Evolutionary conservation across 257 asterid genomes (phyloP).

Genomic region (Solanum sitiens): DNA sequence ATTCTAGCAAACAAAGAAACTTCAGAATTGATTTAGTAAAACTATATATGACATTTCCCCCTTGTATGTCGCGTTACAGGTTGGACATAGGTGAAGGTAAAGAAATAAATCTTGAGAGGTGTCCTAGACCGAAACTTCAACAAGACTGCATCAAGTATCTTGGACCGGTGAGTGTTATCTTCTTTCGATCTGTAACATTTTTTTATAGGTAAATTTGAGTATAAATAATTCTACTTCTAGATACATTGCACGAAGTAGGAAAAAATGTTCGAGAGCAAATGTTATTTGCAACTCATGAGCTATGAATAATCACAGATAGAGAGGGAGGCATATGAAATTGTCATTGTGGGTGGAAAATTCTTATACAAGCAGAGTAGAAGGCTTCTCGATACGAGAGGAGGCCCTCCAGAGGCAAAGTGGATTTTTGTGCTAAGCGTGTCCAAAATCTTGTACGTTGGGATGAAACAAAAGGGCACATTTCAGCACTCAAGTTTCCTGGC

Average conservation of each 20-base stretch:
- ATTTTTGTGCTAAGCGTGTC: slow-evolving; percentile 74
- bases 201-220: neutral
- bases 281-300: neutral
- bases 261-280: neutral
- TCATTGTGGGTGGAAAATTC: slow-evolving; percentile 41
- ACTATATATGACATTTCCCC: neutral
- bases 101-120: slow-evolving; percentile 65
- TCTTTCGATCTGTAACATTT: neutral
- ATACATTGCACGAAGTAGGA: neutral
- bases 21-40: neutral
- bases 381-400: slow-evolving; percentile 52
- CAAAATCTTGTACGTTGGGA: slow-evolving; percentile 52
- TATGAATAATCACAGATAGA: slow-evolving; percentile 34
- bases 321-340: slow-evolving; percentile 56
- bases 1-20: neutral
- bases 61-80: slow-evolving; percentile 25
- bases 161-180: slow-evolving; percentile 56
- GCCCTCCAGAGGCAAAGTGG: slow-evolving; percentile 67
- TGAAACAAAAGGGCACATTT: slow-evolving; percentile 68
- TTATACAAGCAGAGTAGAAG: slow-evolving; percentile 43
- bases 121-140: slow-evolving; percentile 59
- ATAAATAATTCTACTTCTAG: neutral
- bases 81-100: slow-evolving; percentile 78
- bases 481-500: slow-evolving; percentile 96
- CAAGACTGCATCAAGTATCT: slow-evolving; percentile 87